A percentile compares a stretch with the other conserved stretches of the same genome.
These are phyloP conservation scores for Penicillium pulvis DNA, from an alignment of 495 filamentous ascomycete genomes.

Conservation along the genomic window DNA sequence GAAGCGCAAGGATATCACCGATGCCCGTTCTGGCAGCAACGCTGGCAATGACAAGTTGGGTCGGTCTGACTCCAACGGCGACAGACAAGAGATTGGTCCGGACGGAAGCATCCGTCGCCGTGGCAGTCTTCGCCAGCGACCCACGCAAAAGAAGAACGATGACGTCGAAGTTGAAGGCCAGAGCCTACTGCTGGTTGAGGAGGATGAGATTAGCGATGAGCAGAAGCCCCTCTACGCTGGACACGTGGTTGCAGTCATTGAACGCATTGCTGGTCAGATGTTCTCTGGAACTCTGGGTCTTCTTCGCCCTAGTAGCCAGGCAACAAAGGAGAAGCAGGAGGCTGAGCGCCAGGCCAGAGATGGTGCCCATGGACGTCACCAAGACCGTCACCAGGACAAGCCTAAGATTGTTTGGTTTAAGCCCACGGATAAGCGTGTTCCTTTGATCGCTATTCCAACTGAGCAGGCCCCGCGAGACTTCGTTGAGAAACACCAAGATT, in stretches of 20 bases:
- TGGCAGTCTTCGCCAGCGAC: constrained; percentile 92
- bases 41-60: constrained; percentile 70
- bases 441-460: constrained; percentile 95
- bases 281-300: constrained; percentile 96
- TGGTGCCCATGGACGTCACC: constrained; percentile 70
- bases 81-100: constrained; percentile 61
- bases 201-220: constrained; percentile 98
- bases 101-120: constrained; percentile 86
- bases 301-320: constrained; percentile 94
- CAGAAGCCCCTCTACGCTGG: constrained; percentile 97
- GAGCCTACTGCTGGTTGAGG: constrained; percentile 92
- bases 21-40: constrained; percentile 73
- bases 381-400: constrained; percentile 89
- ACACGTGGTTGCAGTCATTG: constrained; percentile 95
- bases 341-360: constrained; percentile 92
- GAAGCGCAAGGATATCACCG: constrained; percentile 98
- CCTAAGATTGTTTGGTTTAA: constrained; percentile 99
- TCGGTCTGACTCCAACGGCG: constrained; percentile 63
- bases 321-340: constrained; percentile 99
- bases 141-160: constrained; percentile 99
- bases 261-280: constrained; percentile 97
- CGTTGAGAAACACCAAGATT: constrained; percentile 97
- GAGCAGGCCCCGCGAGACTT: constrained; percentile 98
- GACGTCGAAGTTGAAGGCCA: constrained; percentile 99
- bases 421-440: constrained; percentile 97